Evolutionary conservation across 2,329 filamentous ascomycete genomes (phyloP), one percentile per base, ranked within the genome.

Genomic region (Colletotrichum sp.): DNA sequence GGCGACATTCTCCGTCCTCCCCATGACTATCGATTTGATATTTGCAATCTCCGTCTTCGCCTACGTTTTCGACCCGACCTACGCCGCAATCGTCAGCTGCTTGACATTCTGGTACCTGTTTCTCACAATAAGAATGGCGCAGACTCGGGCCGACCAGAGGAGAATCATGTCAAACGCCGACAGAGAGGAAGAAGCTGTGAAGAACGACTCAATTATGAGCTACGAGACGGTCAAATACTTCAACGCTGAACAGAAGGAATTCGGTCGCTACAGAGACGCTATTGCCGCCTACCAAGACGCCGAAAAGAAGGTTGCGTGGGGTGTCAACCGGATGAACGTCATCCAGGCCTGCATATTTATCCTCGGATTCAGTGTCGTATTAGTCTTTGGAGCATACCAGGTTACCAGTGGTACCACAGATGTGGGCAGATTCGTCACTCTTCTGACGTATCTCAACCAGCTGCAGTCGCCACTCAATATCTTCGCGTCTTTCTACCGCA

Each of bases 151-250:
- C 8, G 95, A 98, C 80, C 95, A 98, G 80, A 93, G 97, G 80
- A 92, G 97, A 76, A 92, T 96, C 81, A 98, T 98, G 94, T 96
- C 96, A 66, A 98, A 98, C 82, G 95, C 96, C 16, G 96, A 97
- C 79, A 91, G 97, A 77, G 96, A 98, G 85, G 96, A 98, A 85
- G 96, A 98, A 84, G 97, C 97, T 8, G 96, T 98, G 79, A 98
- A 98, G 86, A 98, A 98, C 82, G 97, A 99, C 84, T 98, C 97
- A 1, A 97, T 99, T 88, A 96, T 97, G 77, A 98, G 96, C n/a
- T 99, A 98, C 84, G 97, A 99, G 86, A 96, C 94, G 3, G 95
- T 96, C 82, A 97, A 96, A 83, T 96, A 96, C 81, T 97, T 97
- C 88, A 96, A 96, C 79, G 94, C 94, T 9, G 95, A 96, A 81